phyloP scores from a whole-genome alignment of 441 rosid species.

The Erodium moschatum region DNA sequence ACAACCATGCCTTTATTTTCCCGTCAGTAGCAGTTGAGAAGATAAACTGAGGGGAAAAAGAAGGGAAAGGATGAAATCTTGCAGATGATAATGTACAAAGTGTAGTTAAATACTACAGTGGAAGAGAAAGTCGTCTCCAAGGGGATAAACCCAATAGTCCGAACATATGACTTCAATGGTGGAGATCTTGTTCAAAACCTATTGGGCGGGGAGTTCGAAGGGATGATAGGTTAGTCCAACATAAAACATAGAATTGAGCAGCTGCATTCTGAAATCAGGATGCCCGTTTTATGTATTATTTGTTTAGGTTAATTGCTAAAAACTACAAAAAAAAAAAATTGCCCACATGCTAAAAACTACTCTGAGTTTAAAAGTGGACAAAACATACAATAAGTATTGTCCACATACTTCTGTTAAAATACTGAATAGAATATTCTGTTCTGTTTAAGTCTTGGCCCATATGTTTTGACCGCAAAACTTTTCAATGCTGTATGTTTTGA shows the following conservation, averaged over 20 bases:
- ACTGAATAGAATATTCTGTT: too few species aligned
- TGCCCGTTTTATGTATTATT: not conserved
- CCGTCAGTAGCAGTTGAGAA: constrained; percentile 63
- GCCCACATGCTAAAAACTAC: too few species aligned
- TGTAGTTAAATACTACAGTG: not conserved
- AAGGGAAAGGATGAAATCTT: not conserved
- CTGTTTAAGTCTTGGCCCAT: too few species aligned
- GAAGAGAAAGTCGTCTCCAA: not conserved
- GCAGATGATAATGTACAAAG: not conserved
- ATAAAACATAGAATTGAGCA: not conserved
- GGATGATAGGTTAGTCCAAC: not conserved
- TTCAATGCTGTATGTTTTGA: too few species aligned
- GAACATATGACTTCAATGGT: not conserved
- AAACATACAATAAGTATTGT: too few species aligned
- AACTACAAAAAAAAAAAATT: too few species aligned
- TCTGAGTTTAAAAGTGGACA: too few species aligned
- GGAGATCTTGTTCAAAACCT: constrained; percentile 2
- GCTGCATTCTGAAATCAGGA: not conserved
- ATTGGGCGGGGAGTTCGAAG: not conserved
- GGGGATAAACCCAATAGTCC: not conserved
- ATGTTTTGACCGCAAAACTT: too few species aligned
- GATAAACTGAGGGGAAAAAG: constrained; percentile 39
- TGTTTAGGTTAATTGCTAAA: too few species aligned
- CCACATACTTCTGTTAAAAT: too few species aligned
- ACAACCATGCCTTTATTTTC: constrained; percentile 31